Evolutionary conservation across 2,329 filamentous ascomycete genomes (phyloP).

Genomic region (Sphaerostilbella broomeana): DNA sequence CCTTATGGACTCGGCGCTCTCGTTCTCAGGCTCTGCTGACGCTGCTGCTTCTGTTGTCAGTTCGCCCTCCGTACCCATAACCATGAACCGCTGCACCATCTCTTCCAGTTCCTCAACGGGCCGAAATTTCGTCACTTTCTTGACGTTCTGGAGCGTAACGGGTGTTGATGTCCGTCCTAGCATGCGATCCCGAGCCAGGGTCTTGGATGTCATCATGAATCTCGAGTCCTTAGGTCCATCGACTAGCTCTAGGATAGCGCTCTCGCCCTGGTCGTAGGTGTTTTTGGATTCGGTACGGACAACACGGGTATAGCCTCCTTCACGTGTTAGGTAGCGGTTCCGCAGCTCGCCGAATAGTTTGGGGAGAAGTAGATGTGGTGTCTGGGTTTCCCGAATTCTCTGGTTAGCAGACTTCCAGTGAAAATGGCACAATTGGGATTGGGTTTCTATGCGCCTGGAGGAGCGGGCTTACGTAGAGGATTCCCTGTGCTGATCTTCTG

Average conservation of each 20-base stretch:
- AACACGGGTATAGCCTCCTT: conserved; percentile 92
- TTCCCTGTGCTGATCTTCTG: conserved; percentile 64
- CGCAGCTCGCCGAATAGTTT: conserved; percentile 84
- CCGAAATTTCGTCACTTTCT: conserved; percentile 76
- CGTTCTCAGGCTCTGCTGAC: conserved; percentile 7
- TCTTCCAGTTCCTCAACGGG: conserved; percentile 63
- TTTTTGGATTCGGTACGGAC: conserved; percentile 86
- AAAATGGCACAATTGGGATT: too few relatives aligned
- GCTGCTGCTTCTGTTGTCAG: conserved; percentile 12
- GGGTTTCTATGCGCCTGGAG: too few relatives aligned
- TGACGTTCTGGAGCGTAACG: conserved; percentile 69
- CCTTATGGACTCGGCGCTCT: conserved; percentile 17
- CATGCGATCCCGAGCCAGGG: conserved; percentile 59
- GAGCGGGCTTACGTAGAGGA: conserved; percentile 63
- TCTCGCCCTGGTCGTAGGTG: conserved; percentile 74
- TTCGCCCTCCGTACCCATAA: conserved; percentile 18
- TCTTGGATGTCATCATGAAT: conserved; percentile 86
- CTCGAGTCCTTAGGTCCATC: conserved; percentile 91
- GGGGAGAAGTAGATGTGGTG: conserved; percentile 62
- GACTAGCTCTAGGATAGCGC: conserved; percentile 88
- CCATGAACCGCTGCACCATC: conserved; percentile 45
- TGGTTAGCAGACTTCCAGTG: neutral
- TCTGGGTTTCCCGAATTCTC: conserved; percentile 36
- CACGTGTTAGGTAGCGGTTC: conserved; percentile 68
- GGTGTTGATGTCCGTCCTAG: conserved; percentile 56